Percentiles rank a stretch among this genome's conserved stretches.
Conservation (phyloP, 495 filamentous ascomycete genomes). For the Penicillium macrosclerotiorum region DNA sequence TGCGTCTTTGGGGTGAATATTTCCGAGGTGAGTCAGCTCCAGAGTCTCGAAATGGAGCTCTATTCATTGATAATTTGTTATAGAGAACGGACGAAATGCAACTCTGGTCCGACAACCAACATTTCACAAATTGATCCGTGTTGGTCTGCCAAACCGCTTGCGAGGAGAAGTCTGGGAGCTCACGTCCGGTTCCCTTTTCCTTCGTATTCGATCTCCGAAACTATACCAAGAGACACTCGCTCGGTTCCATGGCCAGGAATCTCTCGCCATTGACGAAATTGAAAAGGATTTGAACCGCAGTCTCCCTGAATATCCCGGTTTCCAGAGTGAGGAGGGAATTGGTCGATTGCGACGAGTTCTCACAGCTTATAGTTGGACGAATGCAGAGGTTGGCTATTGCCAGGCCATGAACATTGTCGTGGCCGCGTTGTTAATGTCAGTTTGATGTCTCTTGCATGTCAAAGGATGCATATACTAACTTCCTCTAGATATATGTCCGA, state of each 20-base stretch:
- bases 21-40: slow-evolving; percentile 56
- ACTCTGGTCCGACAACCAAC: slow-evolving; percentile 93
- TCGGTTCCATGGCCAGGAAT: slow-evolving; percentile 78
- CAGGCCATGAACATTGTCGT: slow-evolving; percentile 99
- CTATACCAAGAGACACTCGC: slow-evolving; percentile 79
- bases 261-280: slow-evolving; percentile 95
- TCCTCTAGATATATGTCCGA: slow-evolving; percentile 85
- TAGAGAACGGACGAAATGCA: slow-evolving; percentile 90
- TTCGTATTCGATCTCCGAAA: slow-evolving; percentile 80
- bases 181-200: slow-evolving; percentile 83
- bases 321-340: slow-evolving; percentile 95
- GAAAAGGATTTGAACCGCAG: slow-evolving; percentile 97
- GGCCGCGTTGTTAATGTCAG: slow-evolving; percentile 84
- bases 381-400: slow-evolving; percentile 94
- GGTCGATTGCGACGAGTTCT: slow-evolving; percentile 83
- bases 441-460: not conserved
- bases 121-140: slow-evolving; percentile 94
- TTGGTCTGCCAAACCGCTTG: slow-evolving; percentile 89
- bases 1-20: slow-evolving; percentile 96
- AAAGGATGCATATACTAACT: slow-evolving; percentile 14
- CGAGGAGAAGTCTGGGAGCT: slow-evolving; percentile 96
- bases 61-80: slow-evolving; percentile 2
- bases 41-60: not conserved
- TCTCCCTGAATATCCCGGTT: slow-evolving; percentile 94
- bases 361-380: slow-evolving; percentile 94